Evolutionary conservation across 2,329 filamentous ascomycete genomes (phyloP).

Genomic region (Mariannaea sp.): DNA sequence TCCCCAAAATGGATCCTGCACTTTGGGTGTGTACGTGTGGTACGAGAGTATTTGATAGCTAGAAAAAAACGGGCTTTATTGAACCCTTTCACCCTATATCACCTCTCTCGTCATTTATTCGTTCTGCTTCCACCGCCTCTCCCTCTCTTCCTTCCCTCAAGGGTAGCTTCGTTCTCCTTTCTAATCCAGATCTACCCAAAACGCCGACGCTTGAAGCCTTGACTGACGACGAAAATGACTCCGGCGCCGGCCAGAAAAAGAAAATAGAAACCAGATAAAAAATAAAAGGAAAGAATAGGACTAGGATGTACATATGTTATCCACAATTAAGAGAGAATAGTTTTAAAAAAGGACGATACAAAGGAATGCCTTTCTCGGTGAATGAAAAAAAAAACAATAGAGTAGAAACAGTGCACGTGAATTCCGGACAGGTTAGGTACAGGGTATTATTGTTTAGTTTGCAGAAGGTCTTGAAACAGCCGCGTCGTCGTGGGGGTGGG

Average conservation of each 20-base stretch:
- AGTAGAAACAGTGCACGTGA: background rate
- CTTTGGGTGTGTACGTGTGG: background rate
- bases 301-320: background rate
- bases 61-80: background rate
- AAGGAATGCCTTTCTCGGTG: conserved; percentile 21
- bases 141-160: background rate
- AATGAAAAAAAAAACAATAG: conserved; percentile 20
- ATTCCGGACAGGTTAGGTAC: background rate
- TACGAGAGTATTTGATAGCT: background rate
- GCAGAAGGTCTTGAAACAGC: conserved; percentile 10
- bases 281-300: conserved; percentile 17
- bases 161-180: background rate
- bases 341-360: too few relatives aligned
- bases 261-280: conserved; percentile 14
- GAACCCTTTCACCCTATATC: background rate
- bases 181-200: conserved; percentile 30
- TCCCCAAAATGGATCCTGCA: too few relatives aligned
- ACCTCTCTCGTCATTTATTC: background rate
- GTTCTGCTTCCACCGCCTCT: background rate
- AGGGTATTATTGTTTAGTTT: conserved; percentile 16
- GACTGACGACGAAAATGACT: conserved; percentile 31
- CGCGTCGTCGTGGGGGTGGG: conserved; percentile 9
- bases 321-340: background rate
- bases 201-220: conserved; percentile 37
- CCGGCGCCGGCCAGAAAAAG: conserved; percentile 28